Evolutionary conservation across 805 yeast genomes (phyloP), one percentile per base, ranked within the genome.

Genomic region (Saccharomycopsis sp.): DNA sequence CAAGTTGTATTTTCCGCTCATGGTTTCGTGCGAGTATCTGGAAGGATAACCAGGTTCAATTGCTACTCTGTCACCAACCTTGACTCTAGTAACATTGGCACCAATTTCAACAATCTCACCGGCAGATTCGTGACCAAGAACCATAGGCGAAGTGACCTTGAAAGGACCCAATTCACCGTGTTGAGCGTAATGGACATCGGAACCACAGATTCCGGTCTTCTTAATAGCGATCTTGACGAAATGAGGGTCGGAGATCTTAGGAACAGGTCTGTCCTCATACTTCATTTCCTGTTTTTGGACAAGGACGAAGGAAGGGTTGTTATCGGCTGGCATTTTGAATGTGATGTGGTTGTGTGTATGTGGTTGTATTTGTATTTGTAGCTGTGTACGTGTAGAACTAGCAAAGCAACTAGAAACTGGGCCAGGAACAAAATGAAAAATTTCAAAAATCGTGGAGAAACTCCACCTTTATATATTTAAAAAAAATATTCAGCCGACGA

Each of bases 1-100:
- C 67, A 89, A 74, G 70, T 90, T 89, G 77, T 90, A 90, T 55
- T 79, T 75, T 34, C 97, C 97, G 23, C 83, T 73, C 72, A 87
- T 87, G 74, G 86, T 87, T 67, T 82, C 93, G 57, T 85, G 82
- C 47, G 88, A 81, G 69, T 78, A 80, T 70, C 96, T 78, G 56
- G 90, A 83, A 9, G 97, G 97, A 59, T 87, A 75, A 65, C 97
- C 97, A 1, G 97, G 96, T 69, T 90, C 97, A 66, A 92, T 82
- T 9, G 96, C 96, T 41, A 90, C 97, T 61, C 80, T 78, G 70
- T 90, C 97, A 55, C 97, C 97, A 19, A 84, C 83, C 22, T 59
- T 59, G 54, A 89, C 77, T 9, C 76, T 68, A 2, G 79, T 81
- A 47, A 90, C 96, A 0, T 69, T 78, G 1, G 77, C 59, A 8